These are phyloP conservation scores for Zarea fungicola DNA, from an alignment of 2,329 filamentous ascomycete species.

Conservation along the genomic window DNA sequence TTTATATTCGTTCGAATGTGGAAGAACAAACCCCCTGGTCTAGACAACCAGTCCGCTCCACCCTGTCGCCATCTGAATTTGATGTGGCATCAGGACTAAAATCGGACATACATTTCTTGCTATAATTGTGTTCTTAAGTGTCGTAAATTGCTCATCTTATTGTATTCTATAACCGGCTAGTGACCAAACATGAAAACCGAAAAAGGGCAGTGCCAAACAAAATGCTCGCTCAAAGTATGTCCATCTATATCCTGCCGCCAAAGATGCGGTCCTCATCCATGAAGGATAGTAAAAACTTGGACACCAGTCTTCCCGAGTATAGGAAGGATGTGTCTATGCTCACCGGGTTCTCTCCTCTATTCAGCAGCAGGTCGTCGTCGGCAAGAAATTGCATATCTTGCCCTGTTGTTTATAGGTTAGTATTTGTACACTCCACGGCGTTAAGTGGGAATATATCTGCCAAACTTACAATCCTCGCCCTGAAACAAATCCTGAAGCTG, in stretches of 20 bases:
- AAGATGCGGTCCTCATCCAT: slow-evolving; percentile 45
- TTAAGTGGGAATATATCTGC: no score
- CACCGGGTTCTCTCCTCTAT: slow-evolving; percentile 39
- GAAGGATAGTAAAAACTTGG: slow-evolving; percentile 53
- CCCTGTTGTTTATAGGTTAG: slow-evolving; percentile 27
- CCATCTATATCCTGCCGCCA: slow-evolving; percentile 24
- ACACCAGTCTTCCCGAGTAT: slow-evolving; percentile 48
- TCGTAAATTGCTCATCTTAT: not conserved
- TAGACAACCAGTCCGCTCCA: slow-evolving; percentile 65
- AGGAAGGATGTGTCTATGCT: slow-evolving; percentile 43
- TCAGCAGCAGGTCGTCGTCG: slow-evolving; percentile 42
- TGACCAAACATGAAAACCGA: slow-evolving; percentile 11
- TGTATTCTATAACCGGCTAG: not conserved
- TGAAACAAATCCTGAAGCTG: slow-evolving; percentile 40
- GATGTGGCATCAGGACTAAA: slow-evolving; percentile 60
- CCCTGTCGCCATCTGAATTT: slow-evolving; percentile 52
- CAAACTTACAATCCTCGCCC: slow-evolving; percentile 39
- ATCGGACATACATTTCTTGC: slow-evolving; percentile 53
- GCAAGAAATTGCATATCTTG: slow-evolving; percentile 38
- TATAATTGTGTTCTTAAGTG: not conserved
- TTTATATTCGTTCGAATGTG: slow-evolving; percentile 52
- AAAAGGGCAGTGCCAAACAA: not conserved
- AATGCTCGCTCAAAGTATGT: not conserved
- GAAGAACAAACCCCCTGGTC: slow-evolving; percentile 56
- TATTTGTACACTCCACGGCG: no score